Evolutionary conservation across 2,329 filamentous ascomycete genomes (phyloP).

Genomic region (Fusarium multiceps): DNA sequence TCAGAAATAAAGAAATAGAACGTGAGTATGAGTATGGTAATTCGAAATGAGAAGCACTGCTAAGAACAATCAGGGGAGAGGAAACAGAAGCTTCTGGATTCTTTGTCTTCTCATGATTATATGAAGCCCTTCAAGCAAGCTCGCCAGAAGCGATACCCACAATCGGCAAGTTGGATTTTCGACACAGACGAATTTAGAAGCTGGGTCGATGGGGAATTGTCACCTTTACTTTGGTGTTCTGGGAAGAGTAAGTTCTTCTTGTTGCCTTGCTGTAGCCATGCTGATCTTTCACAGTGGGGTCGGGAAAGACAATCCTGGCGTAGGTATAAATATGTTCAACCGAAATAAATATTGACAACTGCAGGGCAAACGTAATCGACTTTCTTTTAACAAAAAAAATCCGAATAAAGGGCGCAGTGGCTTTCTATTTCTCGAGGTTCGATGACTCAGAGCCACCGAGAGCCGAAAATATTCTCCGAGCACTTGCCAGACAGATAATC

Average conservation of each 20-base stretch:
- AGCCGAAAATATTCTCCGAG: background rate
- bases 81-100: constrained; percentile 44
- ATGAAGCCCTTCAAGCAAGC: constrained; percentile 43
- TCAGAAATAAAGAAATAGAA: fast-evolving
- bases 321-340: fast-evolving
- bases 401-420: fast-evolving
- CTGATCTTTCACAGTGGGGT: constrained; percentile 34
- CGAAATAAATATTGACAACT: fast-evolving
- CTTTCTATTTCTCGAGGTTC: background rate
- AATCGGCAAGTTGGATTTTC: constrained; percentile 48
- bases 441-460: background rate
- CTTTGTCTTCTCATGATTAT: constrained; percentile 45
- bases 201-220: constrained; percentile 34
- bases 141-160: constrained; percentile 42
- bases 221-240: constrained; percentile 45
- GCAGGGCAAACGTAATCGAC: background rate
- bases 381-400: background rate
- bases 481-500: background rate
- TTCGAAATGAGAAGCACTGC: fast-evolving
- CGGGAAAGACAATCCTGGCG: constrained; percentile 43
- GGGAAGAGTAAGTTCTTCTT: constrained; percentile 45
- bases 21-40: background rate
- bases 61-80: background rate
- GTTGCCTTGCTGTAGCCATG: fast-evolving
- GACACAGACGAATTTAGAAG: constrained; percentile 38